Conservation (phyloP, 2,329 filamentous ascomycete genomes). For the Colletotrichum sp. region DNA sequence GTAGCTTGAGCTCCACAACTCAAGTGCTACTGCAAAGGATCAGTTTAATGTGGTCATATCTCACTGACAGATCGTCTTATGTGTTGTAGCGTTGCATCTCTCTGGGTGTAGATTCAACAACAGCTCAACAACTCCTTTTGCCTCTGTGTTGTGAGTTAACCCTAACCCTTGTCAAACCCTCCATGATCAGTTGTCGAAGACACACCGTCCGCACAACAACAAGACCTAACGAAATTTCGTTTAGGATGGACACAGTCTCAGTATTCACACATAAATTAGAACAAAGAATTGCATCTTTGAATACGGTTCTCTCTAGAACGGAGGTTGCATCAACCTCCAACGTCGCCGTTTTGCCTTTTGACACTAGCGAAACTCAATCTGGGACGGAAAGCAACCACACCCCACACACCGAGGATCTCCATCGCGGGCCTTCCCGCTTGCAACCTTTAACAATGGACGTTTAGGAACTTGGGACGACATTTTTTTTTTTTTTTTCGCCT, state of each 20-base stretch:
- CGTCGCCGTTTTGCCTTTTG: neutral
- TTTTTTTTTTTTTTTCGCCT: neutral
- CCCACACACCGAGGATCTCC: neutral
- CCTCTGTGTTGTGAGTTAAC: neutral
- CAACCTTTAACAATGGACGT: neutral
- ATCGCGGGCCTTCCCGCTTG: neutral
- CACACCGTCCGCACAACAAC: neutral
- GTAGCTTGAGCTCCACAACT: neutral
- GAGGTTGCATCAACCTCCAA: neutral
- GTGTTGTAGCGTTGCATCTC: neutral
- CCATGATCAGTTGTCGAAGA: neutral
- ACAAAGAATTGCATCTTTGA: neutral
- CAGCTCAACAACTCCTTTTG: too few species aligned
- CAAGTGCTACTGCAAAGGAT: neutral
- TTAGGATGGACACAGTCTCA: neutral
- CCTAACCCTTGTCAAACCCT: neutral
- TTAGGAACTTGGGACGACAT: neutral
- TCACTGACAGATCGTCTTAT: rapidly evolving
- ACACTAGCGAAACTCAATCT: neutral
- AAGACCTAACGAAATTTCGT: rapidly evolving
- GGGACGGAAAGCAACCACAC: neutral
- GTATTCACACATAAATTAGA: neutral
- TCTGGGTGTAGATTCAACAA: neutral
- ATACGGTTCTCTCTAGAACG: neutral
- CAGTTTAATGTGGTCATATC: neutral